These are phyloP conservation scores for Wickerhamomyces xylosicus DNA, from an alignment of 805 yeast genomes.

Conservation along the genomic window DNA sequence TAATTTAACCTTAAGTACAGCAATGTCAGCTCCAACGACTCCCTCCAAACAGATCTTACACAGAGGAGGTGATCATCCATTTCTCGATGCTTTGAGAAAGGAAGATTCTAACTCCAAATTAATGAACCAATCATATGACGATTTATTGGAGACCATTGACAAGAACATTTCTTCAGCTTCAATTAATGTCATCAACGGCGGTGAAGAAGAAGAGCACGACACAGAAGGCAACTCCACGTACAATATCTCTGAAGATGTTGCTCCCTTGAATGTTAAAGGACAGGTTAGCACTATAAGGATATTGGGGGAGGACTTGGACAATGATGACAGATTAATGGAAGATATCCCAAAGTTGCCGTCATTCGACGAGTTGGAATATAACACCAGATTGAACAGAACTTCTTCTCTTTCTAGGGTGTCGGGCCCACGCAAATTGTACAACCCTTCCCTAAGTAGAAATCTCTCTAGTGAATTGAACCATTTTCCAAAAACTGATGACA, in stretches of 20 bases:
- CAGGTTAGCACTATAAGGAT: background rate
- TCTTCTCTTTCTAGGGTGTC: conserved; percentile 17
- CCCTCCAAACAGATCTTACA: conserved; percentile 16
- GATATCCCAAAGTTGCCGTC: conserved; percentile 19
- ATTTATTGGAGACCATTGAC: conserved; percentile 22
- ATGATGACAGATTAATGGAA: conserved; percentile 11
- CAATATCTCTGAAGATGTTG: background rate
- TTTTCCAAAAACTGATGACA: background rate
- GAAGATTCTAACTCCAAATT: conserved; percentile 1
- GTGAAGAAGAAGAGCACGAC: background rate
- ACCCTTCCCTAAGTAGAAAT: conserved; percentile 13
- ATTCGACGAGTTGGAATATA: conserved; percentile 24
- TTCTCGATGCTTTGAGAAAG: background rate
- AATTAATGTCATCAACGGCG: background rate
- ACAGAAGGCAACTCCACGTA: background rate
- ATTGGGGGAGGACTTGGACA: conserved; percentile 1
- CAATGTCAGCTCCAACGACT: conserved; percentile 5
- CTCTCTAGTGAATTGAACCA: conserved; percentile 10
- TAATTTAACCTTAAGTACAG: background rate
- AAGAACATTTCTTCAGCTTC: conserved; percentile 16
- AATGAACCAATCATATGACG: conserved; percentile 26
- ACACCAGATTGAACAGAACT: conserved; percentile 19
- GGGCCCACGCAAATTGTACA: conserved; percentile 21
- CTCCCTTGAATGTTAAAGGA: background rate
- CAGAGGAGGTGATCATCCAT: background rate